Conservation (phyloP, 306 rosid genomes). For the Arachis stenosperma region DNA sequence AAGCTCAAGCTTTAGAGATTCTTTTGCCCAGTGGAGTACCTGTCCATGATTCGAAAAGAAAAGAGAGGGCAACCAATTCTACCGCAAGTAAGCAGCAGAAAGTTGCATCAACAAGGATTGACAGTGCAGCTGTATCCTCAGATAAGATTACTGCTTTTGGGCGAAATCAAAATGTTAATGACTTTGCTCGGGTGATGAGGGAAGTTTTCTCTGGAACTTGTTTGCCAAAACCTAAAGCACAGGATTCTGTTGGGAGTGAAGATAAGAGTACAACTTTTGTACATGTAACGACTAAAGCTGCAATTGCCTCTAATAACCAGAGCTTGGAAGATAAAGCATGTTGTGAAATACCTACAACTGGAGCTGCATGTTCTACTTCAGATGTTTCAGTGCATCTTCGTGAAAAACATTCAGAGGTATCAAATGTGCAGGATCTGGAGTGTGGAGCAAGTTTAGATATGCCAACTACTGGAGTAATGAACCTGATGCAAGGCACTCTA, state of each 20-base stretch:
- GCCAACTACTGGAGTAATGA: constrained; percentile 31
- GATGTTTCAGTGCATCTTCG: constrained; percentile 1
- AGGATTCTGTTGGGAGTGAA: constrained; percentile 60
- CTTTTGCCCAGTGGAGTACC: constrained; percentile 56
- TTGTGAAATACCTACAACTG: constrained; percentile 30
- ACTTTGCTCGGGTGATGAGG: constrained; percentile 99
- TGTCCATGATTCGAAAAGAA: constrained; percentile 66
- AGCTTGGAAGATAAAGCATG: constrained; percentile 32
- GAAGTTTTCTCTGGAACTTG: constrained; percentile 93
- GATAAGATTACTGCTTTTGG: constrained; percentile 70
- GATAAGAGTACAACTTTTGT: not conserved
- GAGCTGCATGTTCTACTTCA: constrained; percentile 9
- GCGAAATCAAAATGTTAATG: constrained; percentile 77
- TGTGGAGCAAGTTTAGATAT: constrained; percentile 36
- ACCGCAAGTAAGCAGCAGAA: constrained; percentile 61
- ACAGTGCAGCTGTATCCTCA: constrained; percentile 58
- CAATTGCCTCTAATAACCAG: constrained; percentile 32
- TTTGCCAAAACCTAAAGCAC: constrained; percentile 61
- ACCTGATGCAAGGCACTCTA: constrained; percentile 35
- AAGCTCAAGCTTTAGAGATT: constrained; percentile 54
- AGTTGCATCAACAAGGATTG: constrained; percentile 51
- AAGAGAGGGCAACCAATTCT: constrained; percentile 61
- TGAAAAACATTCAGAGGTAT: constrained; percentile 39
- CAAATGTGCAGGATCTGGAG: constrained; percentile 34
- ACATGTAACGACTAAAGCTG: constrained; percentile 48